Conservation (phyloP, 1,139 yeast species). For the Hansenula sp. region DNA sequence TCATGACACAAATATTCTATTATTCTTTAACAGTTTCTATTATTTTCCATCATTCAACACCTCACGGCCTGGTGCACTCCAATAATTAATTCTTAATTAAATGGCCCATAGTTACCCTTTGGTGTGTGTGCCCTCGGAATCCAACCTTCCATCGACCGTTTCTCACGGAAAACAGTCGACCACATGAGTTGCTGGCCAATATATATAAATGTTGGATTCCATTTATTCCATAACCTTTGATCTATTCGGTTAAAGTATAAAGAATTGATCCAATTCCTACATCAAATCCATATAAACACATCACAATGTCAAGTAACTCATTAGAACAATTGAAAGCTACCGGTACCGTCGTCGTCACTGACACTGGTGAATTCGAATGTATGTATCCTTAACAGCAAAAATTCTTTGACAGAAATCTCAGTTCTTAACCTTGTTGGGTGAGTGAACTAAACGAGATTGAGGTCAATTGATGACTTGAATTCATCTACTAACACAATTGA, state of each 20-base stretch:
- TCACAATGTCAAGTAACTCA: slow-evolving; percentile 56
- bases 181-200: slow-evolving; percentile 1
- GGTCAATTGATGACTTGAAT: not conserved
- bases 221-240: not conserved
- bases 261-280: no score
- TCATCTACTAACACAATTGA: slow-evolving; percentile 7
- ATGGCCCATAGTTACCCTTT: not conserved
- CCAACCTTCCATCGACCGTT: not conserved
- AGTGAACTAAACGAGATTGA: not conserved
- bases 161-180: slow-evolving; percentile 2
- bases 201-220: not conserved
- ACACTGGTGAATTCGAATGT: slow-evolving; percentile 96
- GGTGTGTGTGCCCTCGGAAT: not conserved
- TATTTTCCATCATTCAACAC: no score
- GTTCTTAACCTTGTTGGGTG: not conserved
- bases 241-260: not conserved
- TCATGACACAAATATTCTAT: no score
- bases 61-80: no score
- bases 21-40: no score
- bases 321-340: slow-evolving; percentile 91
- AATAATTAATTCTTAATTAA: no score
- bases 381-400: slow-evolving; percentile 23
- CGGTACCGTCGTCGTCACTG: slow-evolving; percentile 96
- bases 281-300: not conserved
- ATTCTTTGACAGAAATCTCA: not conserved